These are phyloP conservation scores for Casuarina cunninghamiana DNA, from an alignment of 306 rosid genomes.

Conservation along the genomic window DNA sequence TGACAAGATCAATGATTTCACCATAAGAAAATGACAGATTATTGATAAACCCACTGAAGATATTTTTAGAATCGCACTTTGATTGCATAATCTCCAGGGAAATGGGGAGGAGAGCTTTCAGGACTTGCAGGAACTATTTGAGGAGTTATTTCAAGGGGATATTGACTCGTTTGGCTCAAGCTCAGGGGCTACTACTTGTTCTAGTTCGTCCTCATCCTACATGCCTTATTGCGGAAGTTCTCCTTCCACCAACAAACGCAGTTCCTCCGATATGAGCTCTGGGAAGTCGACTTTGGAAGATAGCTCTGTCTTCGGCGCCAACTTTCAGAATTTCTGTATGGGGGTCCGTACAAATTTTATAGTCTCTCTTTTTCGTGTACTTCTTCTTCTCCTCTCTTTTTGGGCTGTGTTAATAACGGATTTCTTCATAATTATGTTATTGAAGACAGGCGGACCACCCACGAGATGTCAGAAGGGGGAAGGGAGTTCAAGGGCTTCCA, in stretches of 20 bases:
- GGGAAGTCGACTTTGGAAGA: conserved; percentile 31
- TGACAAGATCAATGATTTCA: too few relatives aligned
- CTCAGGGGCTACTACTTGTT: conserved; percentile 29
- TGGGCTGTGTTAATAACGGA: background rate
- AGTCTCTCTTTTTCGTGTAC: too few relatives aligned
- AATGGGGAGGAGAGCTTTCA: conserved; percentile 79
- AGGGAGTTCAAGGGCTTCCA: conserved; percentile 35
- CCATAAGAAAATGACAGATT: too few relatives aligned
- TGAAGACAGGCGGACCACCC: conserved; percentile 54
- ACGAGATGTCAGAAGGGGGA: conserved; percentile 40
- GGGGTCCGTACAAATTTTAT: conserved; percentile 63
- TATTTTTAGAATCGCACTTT: background rate
- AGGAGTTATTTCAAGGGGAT: conserved; percentile 72
- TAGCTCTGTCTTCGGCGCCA: conserved; percentile 37
- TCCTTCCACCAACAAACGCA: conserved; percentile 59
- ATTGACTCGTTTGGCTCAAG: conserved; percentile 33
- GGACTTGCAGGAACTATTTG: conserved; percentile 77
- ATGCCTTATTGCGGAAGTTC: conserved; percentile 39
- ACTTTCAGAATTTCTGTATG: conserved; percentile 54
- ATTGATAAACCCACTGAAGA: too few relatives aligned
- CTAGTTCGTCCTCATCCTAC: conserved; percentile 47
- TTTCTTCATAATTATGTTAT: conserved; percentile 17
- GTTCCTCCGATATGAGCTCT: conserved; percentile 48
- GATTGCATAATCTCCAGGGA: conserved; percentile 44
- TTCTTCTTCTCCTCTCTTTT: background rate